These are phyloP conservation scores for Ophiostoma quercus DNA, from an alignment of 2,329 filamentous ascomycete genomes.

Conservation along the genomic window DNA sequence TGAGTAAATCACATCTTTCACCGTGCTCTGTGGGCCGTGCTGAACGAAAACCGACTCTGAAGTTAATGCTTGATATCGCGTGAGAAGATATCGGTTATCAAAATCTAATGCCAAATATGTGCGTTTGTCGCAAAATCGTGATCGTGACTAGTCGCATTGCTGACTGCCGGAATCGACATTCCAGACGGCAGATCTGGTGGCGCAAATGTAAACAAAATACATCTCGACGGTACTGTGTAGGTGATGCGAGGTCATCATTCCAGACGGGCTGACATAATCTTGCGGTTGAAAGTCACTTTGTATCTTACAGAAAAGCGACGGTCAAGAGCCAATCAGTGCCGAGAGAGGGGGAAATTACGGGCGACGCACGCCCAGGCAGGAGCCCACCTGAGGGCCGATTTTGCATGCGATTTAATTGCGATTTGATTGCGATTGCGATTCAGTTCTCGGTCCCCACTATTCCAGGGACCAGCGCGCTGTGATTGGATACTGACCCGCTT, in stretches of 20 bases:
- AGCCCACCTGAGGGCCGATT: not conserved
- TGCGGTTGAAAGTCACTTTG: not conserved
- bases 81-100: not conserved
- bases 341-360: slow-evolving; percentile 13
- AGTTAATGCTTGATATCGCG: too few relatives aligned
- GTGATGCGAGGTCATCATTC: not conserved
- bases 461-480: not conserved
- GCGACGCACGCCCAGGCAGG: slow-evolving; percentile 1
- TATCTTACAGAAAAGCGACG: not conserved
- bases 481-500: not conserved
- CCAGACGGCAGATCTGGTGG: not conserved
- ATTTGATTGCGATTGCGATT: slow-evolving; percentile 1
- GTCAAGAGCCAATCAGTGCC: not conserved
- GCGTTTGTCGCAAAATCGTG: not conserved
- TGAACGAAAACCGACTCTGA: too few relatives aligned
- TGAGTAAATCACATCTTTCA: too few relatives aligned
- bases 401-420: not conserved
- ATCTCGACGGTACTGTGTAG: too few relatives aligned
- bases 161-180: not conserved
- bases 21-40: too few relatives aligned
- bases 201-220: not conserved
- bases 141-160: not conserved
- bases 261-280: not conserved
- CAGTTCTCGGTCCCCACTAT: not conserved
- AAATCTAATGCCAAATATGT: not conserved